A percentile compares a stretch with the other conserved stretches of the same genome.
phyloP scores from a whole-genome alignment of 164 flowering plant species.

The Platanus orientalis region DNA sequence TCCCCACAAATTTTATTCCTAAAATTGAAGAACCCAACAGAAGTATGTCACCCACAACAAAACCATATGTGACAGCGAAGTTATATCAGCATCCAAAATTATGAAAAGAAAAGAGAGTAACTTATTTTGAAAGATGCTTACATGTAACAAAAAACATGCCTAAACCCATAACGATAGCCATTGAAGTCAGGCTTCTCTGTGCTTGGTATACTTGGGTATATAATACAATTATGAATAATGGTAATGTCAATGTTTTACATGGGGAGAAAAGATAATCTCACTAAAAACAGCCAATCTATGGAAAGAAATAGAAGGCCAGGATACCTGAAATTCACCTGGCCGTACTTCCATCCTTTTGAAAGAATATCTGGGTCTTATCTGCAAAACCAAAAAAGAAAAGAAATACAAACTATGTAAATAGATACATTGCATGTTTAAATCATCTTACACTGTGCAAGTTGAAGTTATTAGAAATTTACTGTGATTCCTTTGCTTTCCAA shows the following conservation, averaged over 20 bases:
- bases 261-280: background rate
- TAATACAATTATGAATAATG: too few species aligned
- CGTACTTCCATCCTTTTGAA: slow-evolving; percentile 86
- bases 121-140: background rate
- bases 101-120: background rate
- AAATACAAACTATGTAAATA: slow-evolving; percentile 2
- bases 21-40: too few species aligned
- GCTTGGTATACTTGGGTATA: too few species aligned
- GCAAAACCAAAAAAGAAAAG: slow-evolving; percentile 18
- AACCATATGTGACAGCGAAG: too few species aligned
- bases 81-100: background rate
- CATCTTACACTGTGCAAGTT: background rate
- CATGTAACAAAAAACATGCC: background rate
- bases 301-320: background rate
- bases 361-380: slow-evolving; percentile 92
- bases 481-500: slow-evolving; percentile 86
- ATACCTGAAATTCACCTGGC: slow-evolving; percentile 92
- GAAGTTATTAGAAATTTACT: slow-evolving; percentile 32
- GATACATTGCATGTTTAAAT: slow-evolving; percentile 8
- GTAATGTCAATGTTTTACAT: too few species aligned
- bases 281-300: too few species aligned
- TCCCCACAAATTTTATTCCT: too few species aligned
- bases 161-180: background rate
- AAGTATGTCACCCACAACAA: too few species aligned
- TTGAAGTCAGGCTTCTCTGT: background rate